Percentiles rank a stretch among this genome's conserved stretches.
These are phyloP conservation scores for Carex myosuroides DNA, from an alignment of 176 grass and related monocot species.

Conservation along the genomic window DNA sequence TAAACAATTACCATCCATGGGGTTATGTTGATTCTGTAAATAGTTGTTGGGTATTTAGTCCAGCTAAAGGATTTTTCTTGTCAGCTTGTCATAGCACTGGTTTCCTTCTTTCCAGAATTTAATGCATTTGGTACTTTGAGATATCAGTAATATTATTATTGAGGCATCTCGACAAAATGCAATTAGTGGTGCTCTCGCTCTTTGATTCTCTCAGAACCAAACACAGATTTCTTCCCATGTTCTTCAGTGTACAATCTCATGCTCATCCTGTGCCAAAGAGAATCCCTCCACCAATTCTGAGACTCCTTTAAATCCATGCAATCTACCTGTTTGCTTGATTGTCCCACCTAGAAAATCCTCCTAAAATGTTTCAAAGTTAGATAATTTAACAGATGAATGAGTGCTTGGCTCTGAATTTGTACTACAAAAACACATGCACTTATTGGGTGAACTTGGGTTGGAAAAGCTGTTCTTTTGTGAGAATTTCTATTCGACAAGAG, in stretches of 20 bases:
- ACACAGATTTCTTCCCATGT: conserved; percentile 2
- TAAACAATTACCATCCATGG: not conserved
- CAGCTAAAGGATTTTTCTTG: not conserved
- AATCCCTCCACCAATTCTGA: conserved; percentile 46
- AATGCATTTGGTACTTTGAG: not conserved
- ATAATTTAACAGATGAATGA: conserved; percentile 42
- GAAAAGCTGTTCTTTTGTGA: too few relatives aligned
- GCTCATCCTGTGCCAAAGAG: conserved; percentile 43
- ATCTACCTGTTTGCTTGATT: not conserved
- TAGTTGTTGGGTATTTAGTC: not conserved
- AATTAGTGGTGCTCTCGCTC: conserved; percentile 38
- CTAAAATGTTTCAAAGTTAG: not conserved
- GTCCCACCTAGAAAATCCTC: not conserved
- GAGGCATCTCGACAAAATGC: conserved; percentile 41
- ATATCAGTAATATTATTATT: not conserved
- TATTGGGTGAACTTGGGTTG: not conserved
- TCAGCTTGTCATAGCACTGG: not conserved
- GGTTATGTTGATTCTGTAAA: not conserved
- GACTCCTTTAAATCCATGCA: conserved; percentile 57
- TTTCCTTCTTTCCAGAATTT: not conserved
- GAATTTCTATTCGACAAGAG: too few relatives aligned
- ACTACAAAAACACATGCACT: conserved; percentile 16
- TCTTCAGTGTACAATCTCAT: conserved; percentile 64
- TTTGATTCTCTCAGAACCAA: conserved; percentile 26
- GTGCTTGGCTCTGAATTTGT: conserved; percentile 31